phyloP scores from a whole-genome alignment of 352 stramenopile genomes.

The Phytopythium kandeliae region DNA sequence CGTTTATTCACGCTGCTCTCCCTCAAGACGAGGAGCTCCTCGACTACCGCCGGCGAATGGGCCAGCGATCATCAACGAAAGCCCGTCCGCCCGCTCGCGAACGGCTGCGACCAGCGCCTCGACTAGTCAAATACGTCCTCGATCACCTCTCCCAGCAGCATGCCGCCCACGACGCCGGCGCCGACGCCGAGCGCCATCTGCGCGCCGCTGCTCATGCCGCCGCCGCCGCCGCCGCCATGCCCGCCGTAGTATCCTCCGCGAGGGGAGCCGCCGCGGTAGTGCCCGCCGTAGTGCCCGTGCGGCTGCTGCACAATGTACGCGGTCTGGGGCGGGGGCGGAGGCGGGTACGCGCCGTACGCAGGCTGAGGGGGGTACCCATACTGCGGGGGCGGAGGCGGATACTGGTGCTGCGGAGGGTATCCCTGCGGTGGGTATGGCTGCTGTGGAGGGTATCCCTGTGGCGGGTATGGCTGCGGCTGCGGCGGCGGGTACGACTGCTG shows the following conservation, averaged over 20 bases:
- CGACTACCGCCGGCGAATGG: too few relatives aligned
- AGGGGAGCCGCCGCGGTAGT: too few relatives aligned
- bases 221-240: constrained; percentile 6
- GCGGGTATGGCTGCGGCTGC: constrained; percentile 13
- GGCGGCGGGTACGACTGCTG: constrained; percentile 10
- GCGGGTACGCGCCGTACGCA: background rate
- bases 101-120: too few relatives aligned
- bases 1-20: too few relatives aligned
- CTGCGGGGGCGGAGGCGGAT: constrained; percentile 13
- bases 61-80: too few relatives aligned
- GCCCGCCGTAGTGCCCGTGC: constrained; percentile 18
- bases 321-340: background rate
- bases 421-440: constrained; percentile 18
- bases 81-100: too few relatives aligned
- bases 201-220: constrained; percentile 25
- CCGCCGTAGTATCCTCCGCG: constrained; percentile 17
- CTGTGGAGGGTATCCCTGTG: constrained; percentile 25
- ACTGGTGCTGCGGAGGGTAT: constrained; percentile 21
- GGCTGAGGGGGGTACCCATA: constrained; percentile 17
- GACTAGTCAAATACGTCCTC: constrained; percentile 61
- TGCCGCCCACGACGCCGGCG: constrained; percentile 58
- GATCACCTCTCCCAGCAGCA: constrained; percentile 67
- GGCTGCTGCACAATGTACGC: background rate
- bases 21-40: too few relatives aligned
- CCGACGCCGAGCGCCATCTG: constrained; percentile 67